Evolutionary conservation across 2,329 filamentous ascomycete genomes (phyloP).

Genomic region (Hymenoscyphus salicellus): DNA sequence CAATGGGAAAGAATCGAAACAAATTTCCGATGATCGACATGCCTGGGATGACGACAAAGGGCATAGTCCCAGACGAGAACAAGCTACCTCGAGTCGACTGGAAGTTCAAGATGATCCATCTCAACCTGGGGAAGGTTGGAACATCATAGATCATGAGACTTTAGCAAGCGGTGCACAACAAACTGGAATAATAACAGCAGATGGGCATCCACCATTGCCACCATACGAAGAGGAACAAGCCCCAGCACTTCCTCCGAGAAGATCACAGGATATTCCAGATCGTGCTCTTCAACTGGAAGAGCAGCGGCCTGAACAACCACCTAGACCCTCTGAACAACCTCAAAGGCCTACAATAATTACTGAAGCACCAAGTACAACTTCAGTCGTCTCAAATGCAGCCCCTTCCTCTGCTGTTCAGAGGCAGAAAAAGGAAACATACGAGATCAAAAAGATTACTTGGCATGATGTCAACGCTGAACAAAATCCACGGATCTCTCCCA

Average conservation of each 20-base stretch:
- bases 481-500: constrained; percentile 74
- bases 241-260: constrained; percentile 32
- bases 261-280: constrained; percentile 20
- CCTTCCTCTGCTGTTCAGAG: constrained; percentile 15
- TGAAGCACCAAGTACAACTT: constrained; percentile 18
- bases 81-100: neutral
- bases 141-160: constrained; percentile 30
- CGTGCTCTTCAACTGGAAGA: neutral
- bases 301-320: constrained; percentile 14
- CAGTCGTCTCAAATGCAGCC: constrained; percentile 15
- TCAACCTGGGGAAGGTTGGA: constrained; percentile 30
- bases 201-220: constrained; percentile 10
- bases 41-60: constrained; percentile 31
- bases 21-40: constrained; percentile 30
- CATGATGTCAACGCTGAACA: constrained; percentile 59
- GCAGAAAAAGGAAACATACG: constrained; percentile 68
- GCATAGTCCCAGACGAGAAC: constrained; percentile 8
- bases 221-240: constrained; percentile 22
- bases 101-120: constrained; percentile 18
- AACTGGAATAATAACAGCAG: constrained; percentile 23
- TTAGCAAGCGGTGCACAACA: constrained; percentile 24
- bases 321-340: constrained; percentile 28
- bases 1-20: constrained; percentile 19
- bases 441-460: constrained; percentile 90
- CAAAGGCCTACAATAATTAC: constrained; percentile 25